Conservation (phyloP, 2,329 filamentous ascomycete species). For the Ceratocystis papillata region DNA sequence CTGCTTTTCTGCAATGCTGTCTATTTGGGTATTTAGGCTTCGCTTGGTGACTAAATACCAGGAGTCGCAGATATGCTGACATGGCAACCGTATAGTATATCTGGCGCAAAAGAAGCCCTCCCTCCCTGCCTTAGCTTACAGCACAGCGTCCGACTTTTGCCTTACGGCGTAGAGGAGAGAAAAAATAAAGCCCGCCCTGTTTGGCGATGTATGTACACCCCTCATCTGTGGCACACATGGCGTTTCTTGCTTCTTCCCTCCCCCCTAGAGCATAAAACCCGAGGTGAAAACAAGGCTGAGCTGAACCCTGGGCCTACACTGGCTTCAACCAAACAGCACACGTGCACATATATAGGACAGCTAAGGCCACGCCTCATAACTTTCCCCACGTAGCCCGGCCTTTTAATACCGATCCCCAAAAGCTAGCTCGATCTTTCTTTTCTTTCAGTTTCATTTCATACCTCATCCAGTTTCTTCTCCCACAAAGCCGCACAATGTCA, state of each 20-base stretch:
- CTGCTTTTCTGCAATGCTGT: constrained; percentile 6
- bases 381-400: background rate
- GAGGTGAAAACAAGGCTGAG: background rate
- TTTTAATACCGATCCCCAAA: background rate
- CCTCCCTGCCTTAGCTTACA: background rate
- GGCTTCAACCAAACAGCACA: background rate
- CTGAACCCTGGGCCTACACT: background rate
- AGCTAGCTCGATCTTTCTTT: background rate
- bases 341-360: constrained; percentile 3
- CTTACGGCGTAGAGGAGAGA: background rate
- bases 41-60: too few relatives aligned
- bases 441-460: background rate
- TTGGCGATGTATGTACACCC: background rate
- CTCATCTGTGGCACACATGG: constrained; percentile 1
- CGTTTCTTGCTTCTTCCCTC: background rate
- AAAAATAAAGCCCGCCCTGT: background rate
- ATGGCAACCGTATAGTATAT: background rate
- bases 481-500: constrained; percentile 4
- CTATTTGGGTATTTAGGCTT: background rate
- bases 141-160: background rate
- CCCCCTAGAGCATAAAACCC: background rate
- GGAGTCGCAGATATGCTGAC: background rate
- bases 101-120: background rate
- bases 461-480: background rate
- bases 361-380: background rate